These are phyloP conservation scores for Puccinia hordei DNA, from an alignment of 1,284 basidiomycete genomes.

Conservation along the genomic window DNA sequence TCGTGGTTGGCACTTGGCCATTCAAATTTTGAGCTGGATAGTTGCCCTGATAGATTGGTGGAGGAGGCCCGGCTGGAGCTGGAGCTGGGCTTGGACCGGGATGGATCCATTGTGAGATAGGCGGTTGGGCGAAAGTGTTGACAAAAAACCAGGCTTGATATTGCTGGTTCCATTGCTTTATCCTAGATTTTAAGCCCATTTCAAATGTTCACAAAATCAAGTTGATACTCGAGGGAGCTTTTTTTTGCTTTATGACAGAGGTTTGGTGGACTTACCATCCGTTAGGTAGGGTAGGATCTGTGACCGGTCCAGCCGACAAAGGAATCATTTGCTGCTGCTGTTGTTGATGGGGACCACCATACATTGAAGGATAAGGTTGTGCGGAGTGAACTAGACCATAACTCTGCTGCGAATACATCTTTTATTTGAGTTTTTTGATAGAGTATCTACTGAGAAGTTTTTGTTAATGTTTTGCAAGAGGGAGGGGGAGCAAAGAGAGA, in stretches of 20 bases:
- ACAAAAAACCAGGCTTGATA: slow-evolving; percentile 58
- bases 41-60: not conserved
- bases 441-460: too few species aligned
- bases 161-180: slow-evolving; percentile 56
- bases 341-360: not conserved
- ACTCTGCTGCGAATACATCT: slow-evolving; percentile 11
- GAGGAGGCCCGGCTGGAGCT: slow-evolving; percentile 20
- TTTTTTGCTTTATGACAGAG: too few species aligned
- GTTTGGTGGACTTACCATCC: slow-evolving; percentile 43
- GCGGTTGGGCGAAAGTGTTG: slow-evolving; percentile 56
- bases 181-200: slow-evolving; percentile 53
- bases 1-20: not conserved
- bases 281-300: slow-evolving; percentile 10
- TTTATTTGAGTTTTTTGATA: too few species aligned
- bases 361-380: not conserved
- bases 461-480: too few species aligned
- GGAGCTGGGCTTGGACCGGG: slow-evolving; percentile 49
- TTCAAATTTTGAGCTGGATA: not conserved
- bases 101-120: slow-evolving; percentile 58
- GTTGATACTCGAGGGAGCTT: not conserved
- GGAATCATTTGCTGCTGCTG: not conserved
- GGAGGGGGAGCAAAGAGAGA: too few species aligned
- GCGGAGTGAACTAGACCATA: slow-evolving; percentile 2
- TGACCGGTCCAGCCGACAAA: slow-evolving; percentile 1
- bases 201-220: not conserved